Evolutionary conservation across 2,329 filamentous ascomycete species (phyloP).

Genomic region (Monosporascus sp.): DNA sequence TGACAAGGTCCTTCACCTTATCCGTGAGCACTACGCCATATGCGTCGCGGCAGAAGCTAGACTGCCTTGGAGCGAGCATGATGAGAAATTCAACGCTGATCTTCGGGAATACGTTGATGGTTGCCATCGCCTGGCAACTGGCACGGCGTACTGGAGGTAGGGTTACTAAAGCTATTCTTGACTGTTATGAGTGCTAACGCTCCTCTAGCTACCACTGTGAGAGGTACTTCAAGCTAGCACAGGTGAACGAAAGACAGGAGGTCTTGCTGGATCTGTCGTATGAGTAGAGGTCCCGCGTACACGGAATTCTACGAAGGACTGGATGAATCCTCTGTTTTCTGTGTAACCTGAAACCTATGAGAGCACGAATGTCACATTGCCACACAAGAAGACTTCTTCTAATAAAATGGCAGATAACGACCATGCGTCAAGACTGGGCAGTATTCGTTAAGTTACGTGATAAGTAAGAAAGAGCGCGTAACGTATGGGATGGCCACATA

Average conservation of each 20-base stretch:
- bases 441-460: no score
- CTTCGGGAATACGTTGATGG: conserved; percentile 22
- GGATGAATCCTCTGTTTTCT: no score
- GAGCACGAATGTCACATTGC: no score
- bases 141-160: conserved; percentile 25
- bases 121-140: conserved; percentile 21
- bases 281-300: not conserved
- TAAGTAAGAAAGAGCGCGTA: no score
- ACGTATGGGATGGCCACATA: no score
- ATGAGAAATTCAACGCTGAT: conserved; percentile 21
- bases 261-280: conserved; percentile 21
- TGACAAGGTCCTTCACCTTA: conserved; percentile 20
- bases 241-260: conserved; percentile 20
- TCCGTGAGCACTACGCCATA: conserved; percentile 22
- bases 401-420: no score
- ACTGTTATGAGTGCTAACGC: not conserved
- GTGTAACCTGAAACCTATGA: no score
- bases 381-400: no score
- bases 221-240: conserved; percentile 20
- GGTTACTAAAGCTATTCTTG: not conserved
- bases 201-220: conserved; percentile 20
- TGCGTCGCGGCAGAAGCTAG: conserved; percentile 22
- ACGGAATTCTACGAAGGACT: no score
- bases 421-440: no score
- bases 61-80: conserved; percentile 23